These are phyloP conservation scores for Calonectria naviculata DNA, from an alignment of 2,329 filamentous ascomycete species.

Conservation along the genomic window DNA sequence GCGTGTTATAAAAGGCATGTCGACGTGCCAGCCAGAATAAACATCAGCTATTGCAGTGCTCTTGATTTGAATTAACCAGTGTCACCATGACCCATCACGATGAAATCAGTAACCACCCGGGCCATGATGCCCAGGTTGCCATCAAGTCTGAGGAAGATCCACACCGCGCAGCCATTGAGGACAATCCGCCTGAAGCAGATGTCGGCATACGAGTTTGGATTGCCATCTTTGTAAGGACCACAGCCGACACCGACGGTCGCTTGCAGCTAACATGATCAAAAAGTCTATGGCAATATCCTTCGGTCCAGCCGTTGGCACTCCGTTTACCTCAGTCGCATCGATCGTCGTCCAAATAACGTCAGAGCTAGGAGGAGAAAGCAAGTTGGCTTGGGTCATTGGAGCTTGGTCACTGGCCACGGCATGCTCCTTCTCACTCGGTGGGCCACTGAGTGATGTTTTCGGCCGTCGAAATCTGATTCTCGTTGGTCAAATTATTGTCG, in stretches of 20 bases:
- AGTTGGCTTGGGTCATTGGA: neutral
- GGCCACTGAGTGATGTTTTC: neutral
- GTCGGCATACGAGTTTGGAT: neutral
- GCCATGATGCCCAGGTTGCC: neutral
- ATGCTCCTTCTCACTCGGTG: neutral
- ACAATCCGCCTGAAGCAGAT: neutral
- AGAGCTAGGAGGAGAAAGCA: neutral
- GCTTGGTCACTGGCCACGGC: neutral
- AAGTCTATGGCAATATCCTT: neutral
- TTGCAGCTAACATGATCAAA: neutral
- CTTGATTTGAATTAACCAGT: neutral
- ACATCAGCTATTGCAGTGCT: neutral
- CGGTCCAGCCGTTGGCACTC: neutral
- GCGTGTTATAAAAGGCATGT: neutral
- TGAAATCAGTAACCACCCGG: neutral
- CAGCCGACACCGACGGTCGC: neutral
- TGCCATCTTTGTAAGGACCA: neutral
- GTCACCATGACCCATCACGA: neutral
- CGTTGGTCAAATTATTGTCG: neutral
- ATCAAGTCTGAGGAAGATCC: neutral
- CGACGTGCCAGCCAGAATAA: neutral
- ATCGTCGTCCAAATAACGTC: neutral
- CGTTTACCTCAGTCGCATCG: neutral
- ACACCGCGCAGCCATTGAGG: neutral
- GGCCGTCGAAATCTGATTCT: neutral